Percentiles rank a stretch among this genome's conserved stretches.
Evolutionary conservation across 2,329 filamentous ascomycete species (phyloP).

Genomic region (Pseudogymnoascus sp.): DNA sequence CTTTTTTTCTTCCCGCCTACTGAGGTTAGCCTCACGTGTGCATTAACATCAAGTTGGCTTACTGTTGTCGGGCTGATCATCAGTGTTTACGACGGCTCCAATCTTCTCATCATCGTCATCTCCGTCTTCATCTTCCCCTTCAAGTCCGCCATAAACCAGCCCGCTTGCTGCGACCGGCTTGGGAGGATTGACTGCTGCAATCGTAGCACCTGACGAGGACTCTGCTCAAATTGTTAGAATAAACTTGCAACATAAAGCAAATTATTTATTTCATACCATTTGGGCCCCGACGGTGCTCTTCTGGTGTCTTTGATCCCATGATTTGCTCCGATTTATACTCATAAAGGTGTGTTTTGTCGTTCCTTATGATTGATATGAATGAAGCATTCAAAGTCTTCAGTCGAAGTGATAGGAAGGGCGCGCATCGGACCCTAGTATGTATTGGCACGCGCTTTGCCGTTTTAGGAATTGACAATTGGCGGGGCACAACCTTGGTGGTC

Average conservation of each 20-base stretch:
- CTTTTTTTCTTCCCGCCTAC: conserved; percentile 63
- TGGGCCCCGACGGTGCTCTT: conserved; percentile 1
- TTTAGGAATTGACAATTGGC: neutral
- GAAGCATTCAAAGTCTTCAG: neutral
- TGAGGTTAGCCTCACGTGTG: conserved; percentile 32
- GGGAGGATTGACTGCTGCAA: neutral
- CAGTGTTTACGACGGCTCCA: neutral
- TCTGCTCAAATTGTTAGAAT: neutral
- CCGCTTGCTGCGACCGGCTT: conserved; percentile 2
- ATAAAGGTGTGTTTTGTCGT: neutral
- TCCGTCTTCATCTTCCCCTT: conserved; percentile 23
- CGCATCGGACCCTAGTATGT: neutral
- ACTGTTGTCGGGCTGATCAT: neutral
- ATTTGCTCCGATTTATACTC: neutral
- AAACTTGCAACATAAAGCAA: neutral
- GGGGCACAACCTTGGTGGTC: neutral
- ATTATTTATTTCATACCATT: neutral
- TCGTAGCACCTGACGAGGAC: neutral
- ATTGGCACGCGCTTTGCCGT: neutral
- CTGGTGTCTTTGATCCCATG: conserved; percentile 2
- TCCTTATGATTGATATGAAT: neutral
- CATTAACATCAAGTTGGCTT: conserved; percentile 22
- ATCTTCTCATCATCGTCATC: neutral
- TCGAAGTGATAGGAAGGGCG: neutral
- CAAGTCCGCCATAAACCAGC: neutral